phyloP scores from a whole-genome alignment of 345 rosid species.

The Odontarrhena argentea region DNA sequence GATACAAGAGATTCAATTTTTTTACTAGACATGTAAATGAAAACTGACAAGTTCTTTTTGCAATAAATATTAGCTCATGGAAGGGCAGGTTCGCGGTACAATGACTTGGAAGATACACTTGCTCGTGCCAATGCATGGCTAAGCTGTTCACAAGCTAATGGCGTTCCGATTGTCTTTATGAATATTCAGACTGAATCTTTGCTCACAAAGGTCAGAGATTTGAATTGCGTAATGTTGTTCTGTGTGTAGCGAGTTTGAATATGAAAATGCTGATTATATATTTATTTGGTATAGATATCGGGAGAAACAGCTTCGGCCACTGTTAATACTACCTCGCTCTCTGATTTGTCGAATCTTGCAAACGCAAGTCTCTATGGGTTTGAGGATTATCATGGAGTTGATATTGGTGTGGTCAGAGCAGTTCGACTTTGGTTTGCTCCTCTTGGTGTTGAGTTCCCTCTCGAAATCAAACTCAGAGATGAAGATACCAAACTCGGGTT shows the following conservation, averaged over 20 bases:
- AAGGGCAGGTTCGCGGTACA: conserved; percentile 70
- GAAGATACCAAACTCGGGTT: conserved; percentile 87
- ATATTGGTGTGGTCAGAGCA: conserved; percentile 93
- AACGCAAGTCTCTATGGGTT: conserved; percentile 85
- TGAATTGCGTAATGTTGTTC: background rate
- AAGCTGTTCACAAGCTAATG: conserved; percentile 72
- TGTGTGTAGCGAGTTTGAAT: background rate
- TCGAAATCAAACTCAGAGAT: conserved; percentile 74
- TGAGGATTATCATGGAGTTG: conserved; percentile 97
- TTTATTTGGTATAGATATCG: conserved; percentile 60
- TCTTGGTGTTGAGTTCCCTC: conserved; percentile 60
- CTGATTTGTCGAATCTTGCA: conserved; percentile 78
- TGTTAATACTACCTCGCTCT: conserved; percentile 75
- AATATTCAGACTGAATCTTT: conserved; percentile 92
- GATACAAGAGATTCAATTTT: background rate
- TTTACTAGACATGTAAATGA: background rate
- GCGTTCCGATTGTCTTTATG: conserved; percentile 82
- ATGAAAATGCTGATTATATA: conserved; percentile 9
- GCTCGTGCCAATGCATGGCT: conserved; percentile 94
- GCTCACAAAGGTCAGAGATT: conserved; percentile 75
- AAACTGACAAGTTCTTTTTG: background rate
- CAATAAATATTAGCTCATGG: conserved; percentile 49
- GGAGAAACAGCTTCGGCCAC: conserved; percentile 94
- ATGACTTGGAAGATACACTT: conserved; percentile 94
- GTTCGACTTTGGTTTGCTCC: conserved; percentile 94